These are phyloP conservation scores for Alternaria gansuensis DNA, from an alignment of 2,329 filamentous ascomycete species.

Conservation along the genomic window DNA sequence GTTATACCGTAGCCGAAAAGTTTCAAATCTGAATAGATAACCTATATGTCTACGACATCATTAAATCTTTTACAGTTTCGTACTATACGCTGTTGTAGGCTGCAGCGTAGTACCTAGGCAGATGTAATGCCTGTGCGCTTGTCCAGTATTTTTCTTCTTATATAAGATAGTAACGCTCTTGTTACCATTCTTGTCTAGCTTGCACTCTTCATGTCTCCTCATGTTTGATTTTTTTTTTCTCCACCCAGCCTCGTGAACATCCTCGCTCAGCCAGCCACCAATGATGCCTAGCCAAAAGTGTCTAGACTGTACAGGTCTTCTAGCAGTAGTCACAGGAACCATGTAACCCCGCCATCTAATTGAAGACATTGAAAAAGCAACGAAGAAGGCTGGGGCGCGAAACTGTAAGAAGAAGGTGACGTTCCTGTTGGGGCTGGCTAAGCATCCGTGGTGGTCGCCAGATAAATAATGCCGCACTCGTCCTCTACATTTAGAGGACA, in stretches of 20 bases:
- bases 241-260: background rate
- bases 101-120: too few species aligned
- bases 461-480: background rate
- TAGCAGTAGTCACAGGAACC: background rate
- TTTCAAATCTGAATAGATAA: too few species aligned
- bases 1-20: too few species aligned
- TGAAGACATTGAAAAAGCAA: background rate
- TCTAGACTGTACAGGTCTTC: background rate
- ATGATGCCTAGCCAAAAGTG: background rate
- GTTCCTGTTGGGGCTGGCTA: background rate
- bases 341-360: background rate
- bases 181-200: background rate
- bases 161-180: too few species aligned
- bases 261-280: background rate
- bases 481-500: background rate
- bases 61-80: too few species aligned
- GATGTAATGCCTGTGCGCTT: too few species aligned
- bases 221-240: too few species aligned
- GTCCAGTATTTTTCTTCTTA: too few species aligned
- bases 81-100: too few species aligned
- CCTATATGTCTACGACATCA: too few species aligned
- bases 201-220: background rate
- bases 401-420: background rate
- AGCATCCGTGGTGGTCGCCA: background rate
- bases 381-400: background rate